Evolutionary conservation across 129 eudicot species (phyloP).

Genomic region (Lonicera japonica): DNA sequence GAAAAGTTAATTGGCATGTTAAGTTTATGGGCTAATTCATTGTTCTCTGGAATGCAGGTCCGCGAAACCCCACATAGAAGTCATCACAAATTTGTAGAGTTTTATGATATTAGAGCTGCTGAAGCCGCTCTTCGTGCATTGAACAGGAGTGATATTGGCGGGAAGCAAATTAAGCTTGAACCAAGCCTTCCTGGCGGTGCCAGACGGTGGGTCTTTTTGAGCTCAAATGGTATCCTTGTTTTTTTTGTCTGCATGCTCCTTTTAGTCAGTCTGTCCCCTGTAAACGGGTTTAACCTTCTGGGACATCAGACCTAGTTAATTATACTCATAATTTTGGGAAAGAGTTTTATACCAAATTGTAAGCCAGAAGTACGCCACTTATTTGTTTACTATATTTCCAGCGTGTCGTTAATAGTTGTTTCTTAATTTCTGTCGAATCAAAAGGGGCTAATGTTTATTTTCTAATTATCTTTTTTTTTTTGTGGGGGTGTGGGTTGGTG

Average conservation of each 20-base stretch:
- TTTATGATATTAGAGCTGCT: slow-evolving; percentile 82
- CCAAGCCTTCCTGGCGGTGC: slow-evolving; percentile 47
- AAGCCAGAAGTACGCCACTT: too few relatives aligned
- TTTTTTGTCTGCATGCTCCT: too few relatives aligned
- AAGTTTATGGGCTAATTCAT: slow-evolving; percentile 1
- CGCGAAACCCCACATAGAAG: slow-evolving; percentile 62
- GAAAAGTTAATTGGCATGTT: background rate
- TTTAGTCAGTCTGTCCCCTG: too few relatives aligned
- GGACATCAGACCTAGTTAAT: slow-evolving; percentile 3
- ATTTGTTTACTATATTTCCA: too few relatives aligned
- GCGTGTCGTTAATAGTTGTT: too few relatives aligned
- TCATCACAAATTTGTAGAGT: slow-evolving; percentile 60
- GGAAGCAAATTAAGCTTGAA: slow-evolving; percentile 61
- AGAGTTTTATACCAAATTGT: too few relatives aligned
- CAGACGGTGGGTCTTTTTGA: slow-evolving; percentile 34
- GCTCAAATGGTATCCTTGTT: too few relatives aligned
- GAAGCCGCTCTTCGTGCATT: slow-evolving; percentile 77
- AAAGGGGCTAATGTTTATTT: too few relatives aligned
- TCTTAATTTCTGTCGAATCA: too few relatives aligned
- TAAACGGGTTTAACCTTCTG: too few relatives aligned
- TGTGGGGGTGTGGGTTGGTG: background rate
- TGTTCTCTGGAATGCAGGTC: slow-evolving; percentile 45
- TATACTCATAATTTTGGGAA: too few relatives aligned
- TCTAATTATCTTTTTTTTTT: too few relatives aligned
- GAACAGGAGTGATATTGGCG: slow-evolving; percentile 64